Base-by-base conservation (phyloP, 345 rosid genomes). In the Odontarrhena argentea region DNA sequence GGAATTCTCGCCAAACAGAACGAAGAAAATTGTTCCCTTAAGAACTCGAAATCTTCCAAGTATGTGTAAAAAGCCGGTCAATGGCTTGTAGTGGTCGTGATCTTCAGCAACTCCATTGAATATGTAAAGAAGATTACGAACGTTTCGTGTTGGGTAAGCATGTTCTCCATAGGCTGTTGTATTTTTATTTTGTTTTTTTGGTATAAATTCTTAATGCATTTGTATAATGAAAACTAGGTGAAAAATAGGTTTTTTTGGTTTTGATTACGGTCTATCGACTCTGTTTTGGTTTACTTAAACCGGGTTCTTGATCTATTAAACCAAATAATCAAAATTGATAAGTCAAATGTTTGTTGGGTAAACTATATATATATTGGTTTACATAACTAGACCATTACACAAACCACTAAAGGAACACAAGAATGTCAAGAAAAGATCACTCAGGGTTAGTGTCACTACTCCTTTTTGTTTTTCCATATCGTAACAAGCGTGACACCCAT, bases 401-500 rank as follows among this genome's bases (percentile, higher is more conserved):
- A 24, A 50, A 49, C 38, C 4, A 15, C 7, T 10, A 15, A 55
- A 54, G 34, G 5, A 55, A 55, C 48, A 58, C 3, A 25, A 25
- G 7, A n/a, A 13, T 26, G 46, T 28, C 24, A 2, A 35, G 41
- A 28, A 30, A 41, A 60, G 30, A 9, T 4, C 6, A 14, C 32
- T 22, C 22, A 35, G 9, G 42, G 13, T 25, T 63, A 26, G 6
- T 35, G 47, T 6, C 10, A 51, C 22, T 66, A 68, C 24, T 78
- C 83, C 55, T 74, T 76, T 77, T 70, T 83, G 78, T 82, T 84
- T 36, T 82, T 75, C 92, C 96, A 85, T 45, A 92, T 45, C 82
- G 82, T 84, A 68, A 85, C 91, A 44, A 89, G 88, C 7, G 82
- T 54, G 67, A 83, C 82, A 12, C 98, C 98, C 96, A 88, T 87